These are phyloP conservation scores for Lactarius hengduanensis DNA, from an alignment of 768 basidiomycete species.

Conservation along the genomic window DNA sequence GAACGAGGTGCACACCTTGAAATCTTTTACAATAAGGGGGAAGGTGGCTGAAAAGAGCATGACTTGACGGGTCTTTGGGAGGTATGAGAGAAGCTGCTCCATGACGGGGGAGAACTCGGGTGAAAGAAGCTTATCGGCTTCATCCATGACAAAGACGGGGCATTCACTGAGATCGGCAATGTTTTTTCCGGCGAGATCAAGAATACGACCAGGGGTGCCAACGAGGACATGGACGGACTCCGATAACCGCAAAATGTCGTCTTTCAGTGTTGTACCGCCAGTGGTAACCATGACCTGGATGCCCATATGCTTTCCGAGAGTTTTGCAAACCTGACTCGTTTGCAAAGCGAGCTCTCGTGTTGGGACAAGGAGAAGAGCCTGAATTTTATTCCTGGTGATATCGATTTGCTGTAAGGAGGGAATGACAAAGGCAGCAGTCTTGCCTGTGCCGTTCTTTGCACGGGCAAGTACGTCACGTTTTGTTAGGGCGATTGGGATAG, in stretches of 20 bases:
- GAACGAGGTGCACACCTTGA: constrained; percentile 63
- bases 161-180: constrained; percentile 95
- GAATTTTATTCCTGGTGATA: constrained; percentile 79
- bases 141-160: constrained; percentile 98
- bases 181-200: constrained; percentile 90
- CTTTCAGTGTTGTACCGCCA: constrained; percentile 95
- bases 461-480: constrained; percentile 93
- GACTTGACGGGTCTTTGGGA: constrained; percentile 86
- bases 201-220: constrained; percentile 93
- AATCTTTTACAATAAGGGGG: constrained; percentile 98
- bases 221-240: constrained; percentile 95
- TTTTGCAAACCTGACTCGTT: constrained; percentile 99
- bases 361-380: constrained; percentile 94
- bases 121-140: constrained; percentile 96
- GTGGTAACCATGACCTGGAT: constrained; percentile 99
- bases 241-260: constrained; percentile 90
- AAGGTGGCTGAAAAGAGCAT: constrained; percentile 99
- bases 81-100: constrained; percentile 88
- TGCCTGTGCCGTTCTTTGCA: constrained; percentile 96
- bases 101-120: constrained; percentile 99
- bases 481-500: constrained; percentile 91
- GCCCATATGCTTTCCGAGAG: constrained; percentile 92
- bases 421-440: constrained; percentile 99
- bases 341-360: constrained; percentile 98
- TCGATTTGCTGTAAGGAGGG: constrained; percentile 94